Percentiles rank a stretch among this genome's conserved stretches.
These are phyloP conservation scores for Adansonia digitata DNA, from an alignment of 345 rosid species.

Conservation along the genomic window DNA sequence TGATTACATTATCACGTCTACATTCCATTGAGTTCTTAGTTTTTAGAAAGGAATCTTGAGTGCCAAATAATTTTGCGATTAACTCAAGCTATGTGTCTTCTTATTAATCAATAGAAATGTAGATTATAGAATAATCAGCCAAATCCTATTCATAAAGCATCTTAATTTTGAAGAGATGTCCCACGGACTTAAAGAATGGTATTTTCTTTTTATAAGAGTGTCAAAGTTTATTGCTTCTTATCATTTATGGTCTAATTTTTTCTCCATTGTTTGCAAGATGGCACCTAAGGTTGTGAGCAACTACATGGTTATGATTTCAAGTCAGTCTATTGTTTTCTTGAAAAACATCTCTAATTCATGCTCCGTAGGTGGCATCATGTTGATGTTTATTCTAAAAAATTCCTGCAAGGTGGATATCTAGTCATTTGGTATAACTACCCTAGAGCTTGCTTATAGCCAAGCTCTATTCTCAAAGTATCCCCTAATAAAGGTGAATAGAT, in stretches of 20 bases:
- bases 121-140: not conserved
- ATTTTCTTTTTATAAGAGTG: not conserved
- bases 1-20: slow-evolving; percentile 7
- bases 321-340: slow-evolving; percentile 38
- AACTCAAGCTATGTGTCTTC: not conserved
- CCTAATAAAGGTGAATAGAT: slow-evolving; percentile 79
- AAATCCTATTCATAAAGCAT: not conserved
- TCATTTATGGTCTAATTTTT: not conserved
- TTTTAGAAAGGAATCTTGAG: not conserved
- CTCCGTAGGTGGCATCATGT: slow-evolving; percentile 8
- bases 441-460: slow-evolving; percentile 99
- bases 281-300: slow-evolving; percentile 99
- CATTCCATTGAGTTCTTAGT: not conserved
- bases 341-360: slow-evolving; percentile 2
- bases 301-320: slow-evolving; percentile 94
- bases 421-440: slow-evolving; percentile 97
- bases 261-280: slow-evolving; percentile 60
- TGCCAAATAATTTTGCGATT: slow-evolving; percentile 5
- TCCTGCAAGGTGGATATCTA: slow-evolving; percentile 88
- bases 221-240: slow-evolving; percentile 1
- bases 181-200: not conserved
- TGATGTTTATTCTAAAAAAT: slow-evolving; percentile 28
- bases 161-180: not conserved
- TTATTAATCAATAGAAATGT: not conserved
- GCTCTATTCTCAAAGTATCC: slow-evolving; percentile 98